Conservation (phyloP, 179 eudicot species). For the Patellifolia procumbens region DNA sequence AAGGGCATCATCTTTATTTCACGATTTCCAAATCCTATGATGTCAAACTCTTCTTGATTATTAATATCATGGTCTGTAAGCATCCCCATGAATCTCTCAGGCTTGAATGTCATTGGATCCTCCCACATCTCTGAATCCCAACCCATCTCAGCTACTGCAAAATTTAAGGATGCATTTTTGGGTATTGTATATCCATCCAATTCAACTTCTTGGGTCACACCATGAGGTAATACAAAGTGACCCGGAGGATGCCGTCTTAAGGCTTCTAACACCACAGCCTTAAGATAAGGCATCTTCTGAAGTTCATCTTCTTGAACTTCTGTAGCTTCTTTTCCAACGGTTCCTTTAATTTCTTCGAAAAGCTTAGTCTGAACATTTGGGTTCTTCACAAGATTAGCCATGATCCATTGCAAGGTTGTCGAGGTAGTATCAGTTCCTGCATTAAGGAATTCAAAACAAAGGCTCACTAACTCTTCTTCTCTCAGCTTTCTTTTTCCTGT, state of each 20-base stretch:
- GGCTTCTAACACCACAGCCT: constrained; percentile 25
- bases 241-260: constrained; percentile 27
- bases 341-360: constrained; percentile 15
- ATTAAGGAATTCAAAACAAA: constrained; percentile 27
- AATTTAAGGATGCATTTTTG: constrained; percentile 18
- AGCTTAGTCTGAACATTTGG: constrained; percentile 17
- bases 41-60: constrained; percentile 13
- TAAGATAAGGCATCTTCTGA: constrained; percentile 26
- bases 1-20: constrained; percentile 32
- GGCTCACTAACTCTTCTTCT: constrained; percentile 20
- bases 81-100: constrained; percentile 9
- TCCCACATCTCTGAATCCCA: constrained; percentile 21
- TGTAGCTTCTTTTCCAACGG: constrained; percentile 5
- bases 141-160: constrained; percentile 20
- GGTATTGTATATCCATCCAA: constrained; percentile 26
- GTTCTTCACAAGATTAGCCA: constrained; percentile 25
- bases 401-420: constrained; percentile 27
- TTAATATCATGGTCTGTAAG: no score
- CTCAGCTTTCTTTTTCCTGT: background rate
- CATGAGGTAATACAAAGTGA: constrained; percentile 26
- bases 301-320: constrained; percentile 17
- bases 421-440: constrained; percentile 32
- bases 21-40: constrained; percentile 14
- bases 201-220: constrained; percentile 23
- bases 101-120: constrained; percentile 19